Evolutionary conservation across 768 basidiomycete species (phyloP), one percentile per base, ranked within the genome.

Genomic region (Boletales sp.): DNA sequence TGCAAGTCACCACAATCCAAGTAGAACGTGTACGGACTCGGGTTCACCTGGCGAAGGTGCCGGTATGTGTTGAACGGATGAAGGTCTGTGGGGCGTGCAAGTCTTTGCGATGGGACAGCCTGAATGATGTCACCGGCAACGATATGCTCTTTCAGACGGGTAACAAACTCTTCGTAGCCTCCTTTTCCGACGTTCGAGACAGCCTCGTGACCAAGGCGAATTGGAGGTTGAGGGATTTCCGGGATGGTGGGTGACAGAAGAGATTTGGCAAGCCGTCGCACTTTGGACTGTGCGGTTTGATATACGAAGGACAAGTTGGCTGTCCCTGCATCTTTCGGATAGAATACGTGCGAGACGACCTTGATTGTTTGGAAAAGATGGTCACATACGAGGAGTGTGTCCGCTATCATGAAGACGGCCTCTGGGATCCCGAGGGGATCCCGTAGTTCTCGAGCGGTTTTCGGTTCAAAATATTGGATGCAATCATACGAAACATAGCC

Each of bases 21-120:
- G 66, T 94, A 99, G 71, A 94, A 99, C 94, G 96, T 97, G 71
- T 99, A 98, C 14, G 96, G 96, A 48, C 92, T 95, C 1, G 96
- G 96, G 61, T 99, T 99, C 54, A 97, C 81, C 61, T 94, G 86
- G 40, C 96, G 86, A 40, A 99, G 77, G 47, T 91, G 89, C 44
- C 96, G 78, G 65, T 98, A 99, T 8, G 87, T 93, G 72, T 98
- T 99, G 77, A 99, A 99, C 2, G 96, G 95, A 66, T 98, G 93
- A 17, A 99, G 74, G 17, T 79, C 67, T 0, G 96, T 98, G 33
- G 88, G 87, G 32, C 92, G 81, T 13, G 90, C 74, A 30, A 98
- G 74, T 28, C 94, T 78, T 67, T 98, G 96, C 10, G 92, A 94
- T 8, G 96, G 96, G 8, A 99, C 96, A 2, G 96, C 96, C 70